A percentile compares a stretch with the other conserved stretches of the same genome.
These are phyloP conservation scores for Colletotrichum sublineola DNA, from an alignment of 2,329 filamentous ascomycete genomes.

Conservation along the genomic window DNA sequence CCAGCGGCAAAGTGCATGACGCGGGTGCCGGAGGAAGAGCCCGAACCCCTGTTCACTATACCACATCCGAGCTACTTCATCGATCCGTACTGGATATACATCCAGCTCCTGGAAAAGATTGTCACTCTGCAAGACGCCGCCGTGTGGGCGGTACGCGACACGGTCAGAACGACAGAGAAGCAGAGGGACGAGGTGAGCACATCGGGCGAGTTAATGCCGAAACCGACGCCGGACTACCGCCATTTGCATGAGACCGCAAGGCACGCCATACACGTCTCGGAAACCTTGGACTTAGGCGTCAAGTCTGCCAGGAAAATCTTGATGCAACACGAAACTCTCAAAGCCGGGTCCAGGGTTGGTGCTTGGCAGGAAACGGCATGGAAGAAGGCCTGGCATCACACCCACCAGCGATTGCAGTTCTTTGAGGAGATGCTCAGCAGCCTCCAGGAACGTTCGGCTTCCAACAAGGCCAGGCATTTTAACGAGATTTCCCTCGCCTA, in stretches of 20 bases:
- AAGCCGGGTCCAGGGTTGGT: background rate
- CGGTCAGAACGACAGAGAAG: constrained; percentile 53
- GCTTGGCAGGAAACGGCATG: constrained; percentile 11
- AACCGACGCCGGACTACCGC: constrained; percentile 52
- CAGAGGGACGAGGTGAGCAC: background rate
- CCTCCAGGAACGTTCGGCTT: constrained; percentile 52
- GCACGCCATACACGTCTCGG: constrained; percentile 59
- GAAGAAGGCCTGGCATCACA: constrained; percentile 39
- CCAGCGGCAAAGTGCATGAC: constrained; percentile 21
- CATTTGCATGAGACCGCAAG: constrained; percentile 57
- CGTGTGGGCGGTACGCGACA: constrained; percentile 56
- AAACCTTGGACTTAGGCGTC: constrained; percentile 55
- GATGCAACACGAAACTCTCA: constrained; percentile 48
- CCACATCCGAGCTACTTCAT: constrained; percentile 17
- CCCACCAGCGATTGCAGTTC: constrained; percentile 51
- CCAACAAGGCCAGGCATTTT: constrained; percentile 61
- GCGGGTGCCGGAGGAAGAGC: constrained; percentile 24
- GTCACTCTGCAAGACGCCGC: constrained; percentile 50
- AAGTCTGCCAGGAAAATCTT: constrained; percentile 51
- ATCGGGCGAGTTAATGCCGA: background rate
- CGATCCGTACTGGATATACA: constrained; percentile 56
- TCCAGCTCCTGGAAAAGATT: constrained; percentile 49
- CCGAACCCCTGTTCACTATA: constrained; percentile 13
- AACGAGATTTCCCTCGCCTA: constrained; percentile 68
- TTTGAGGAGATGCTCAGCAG: constrained; percentile 51